Percentiles rank a stretch among this genome's conserved stretches.
Evolutionary conservation across 202 grass and related monocot species (phyloP).

Genomic region (Setaria italica): DNA sequence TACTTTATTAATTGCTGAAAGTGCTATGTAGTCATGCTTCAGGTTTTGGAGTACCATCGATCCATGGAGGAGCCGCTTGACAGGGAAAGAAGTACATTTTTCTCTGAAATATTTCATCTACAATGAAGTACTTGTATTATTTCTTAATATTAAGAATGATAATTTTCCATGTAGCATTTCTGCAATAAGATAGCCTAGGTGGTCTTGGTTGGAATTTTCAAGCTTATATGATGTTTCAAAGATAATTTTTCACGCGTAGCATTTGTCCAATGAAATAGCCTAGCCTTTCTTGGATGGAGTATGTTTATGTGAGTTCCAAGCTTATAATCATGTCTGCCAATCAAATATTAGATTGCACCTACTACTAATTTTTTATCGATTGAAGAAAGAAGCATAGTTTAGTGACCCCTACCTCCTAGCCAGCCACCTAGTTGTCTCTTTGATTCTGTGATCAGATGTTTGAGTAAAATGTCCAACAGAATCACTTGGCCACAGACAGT

Average conservation of each 20-base stretch:
- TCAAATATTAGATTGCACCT: too few species aligned
- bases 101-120: not conserved
- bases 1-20: not conserved
- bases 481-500: not conserved
- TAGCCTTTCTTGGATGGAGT: not conserved
- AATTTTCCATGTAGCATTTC: not conserved
- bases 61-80: not conserved
- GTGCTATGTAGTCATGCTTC: not conserved
- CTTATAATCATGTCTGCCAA: slow-evolving; percentile 7
- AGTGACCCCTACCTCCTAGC: not conserved
- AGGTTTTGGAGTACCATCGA: not conserved
- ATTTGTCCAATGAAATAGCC: not conserved
- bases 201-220: not conserved
- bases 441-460: not conserved
- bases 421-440: not conserved
- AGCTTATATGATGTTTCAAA: not conserved
- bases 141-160: not conserved
- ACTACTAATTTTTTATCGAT: not conserved
- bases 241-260: not conserved
- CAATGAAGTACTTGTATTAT: not conserved
- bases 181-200: not conserved
- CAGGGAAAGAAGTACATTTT: not conserved
- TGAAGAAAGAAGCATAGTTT: not conserved
- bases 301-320: slow-evolving; percentile 2
- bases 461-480: not conserved